Evolutionary conservation across 2,329 filamentous ascomycete species (phyloP).

Genomic region (Stachybotrys chartarum): DNA sequence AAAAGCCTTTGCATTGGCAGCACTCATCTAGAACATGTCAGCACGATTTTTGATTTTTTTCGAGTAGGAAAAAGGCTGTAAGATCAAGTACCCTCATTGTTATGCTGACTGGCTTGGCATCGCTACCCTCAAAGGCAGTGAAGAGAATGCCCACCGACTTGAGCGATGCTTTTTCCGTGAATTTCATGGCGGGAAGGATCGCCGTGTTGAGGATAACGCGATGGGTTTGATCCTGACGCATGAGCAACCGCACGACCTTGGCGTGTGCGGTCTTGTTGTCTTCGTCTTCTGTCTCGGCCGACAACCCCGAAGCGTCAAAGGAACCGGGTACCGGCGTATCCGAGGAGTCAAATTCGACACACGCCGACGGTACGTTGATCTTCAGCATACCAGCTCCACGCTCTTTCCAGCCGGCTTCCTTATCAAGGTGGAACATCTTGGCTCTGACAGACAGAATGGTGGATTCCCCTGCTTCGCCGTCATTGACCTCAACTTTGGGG

Average conservation of each 20-base stretch:
- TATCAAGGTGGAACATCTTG: constrained; percentile 77
- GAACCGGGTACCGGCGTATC: constrained; percentile 41
- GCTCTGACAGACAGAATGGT: constrained; percentile 70
- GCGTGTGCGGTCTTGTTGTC: constrained; percentile 15
- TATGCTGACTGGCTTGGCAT: constrained; percentile 48
- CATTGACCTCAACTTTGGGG: constrained; percentile 59
- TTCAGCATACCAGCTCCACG: constrained; percentile 78
- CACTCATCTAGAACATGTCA: constrained; percentile 37
- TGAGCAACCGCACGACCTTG: constrained; percentile 66
- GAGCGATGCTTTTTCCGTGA: constrained; percentile 68
- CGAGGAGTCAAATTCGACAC: constrained; percentile 47
- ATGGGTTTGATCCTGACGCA: constrained; percentile 86
- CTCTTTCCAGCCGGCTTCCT: constrained; percentile 76
- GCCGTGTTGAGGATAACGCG: constrained; percentile 81
- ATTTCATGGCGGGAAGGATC: constrained; percentile 70
- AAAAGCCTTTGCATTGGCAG: constrained; percentile 45
- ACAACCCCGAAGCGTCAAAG: constrained; percentile 47
- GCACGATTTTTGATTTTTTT: neutral
- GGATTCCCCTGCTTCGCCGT: constrained; percentile 77
- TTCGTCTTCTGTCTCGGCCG: constrained; percentile 32
- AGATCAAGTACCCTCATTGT: constrained; percentile 48
- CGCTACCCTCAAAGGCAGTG: constrained; percentile 52
- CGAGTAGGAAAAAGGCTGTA: neutral
- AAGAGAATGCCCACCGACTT: constrained; percentile 64
- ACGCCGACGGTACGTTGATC: constrained; percentile 64